Evolutionary conservation across 2,329 filamentous ascomycete species (phyloP).

Genomic region (Nothopassalora personata): DNA sequence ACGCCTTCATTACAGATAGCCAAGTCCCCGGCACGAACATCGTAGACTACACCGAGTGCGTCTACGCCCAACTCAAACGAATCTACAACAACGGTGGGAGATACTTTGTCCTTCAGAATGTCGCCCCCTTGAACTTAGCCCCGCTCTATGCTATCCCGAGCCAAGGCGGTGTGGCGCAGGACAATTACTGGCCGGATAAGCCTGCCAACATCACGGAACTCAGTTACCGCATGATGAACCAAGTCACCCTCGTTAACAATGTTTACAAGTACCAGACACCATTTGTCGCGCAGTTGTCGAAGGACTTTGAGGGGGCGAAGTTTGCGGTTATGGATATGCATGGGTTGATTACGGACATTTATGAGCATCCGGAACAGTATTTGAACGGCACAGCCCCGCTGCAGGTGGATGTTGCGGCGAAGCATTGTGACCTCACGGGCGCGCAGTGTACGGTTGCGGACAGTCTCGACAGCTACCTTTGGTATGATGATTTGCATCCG

Average conservation of each 20-base stretch:
- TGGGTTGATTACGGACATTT: constrained; percentile 59
- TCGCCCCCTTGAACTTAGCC: constrained; percentile 60
- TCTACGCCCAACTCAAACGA: constrained; percentile 57
- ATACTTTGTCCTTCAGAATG: constrained; percentile 67
- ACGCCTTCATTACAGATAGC: constrained; percentile 61
- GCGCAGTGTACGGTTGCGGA: constrained; percentile 39
- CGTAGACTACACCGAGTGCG: constrained; percentile 61
- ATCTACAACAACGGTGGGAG: constrained; percentile 63
- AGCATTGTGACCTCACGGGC: constrained; percentile 47
- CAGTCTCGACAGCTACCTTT: constrained; percentile 58
- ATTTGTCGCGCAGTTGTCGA: constrained; percentile 39
- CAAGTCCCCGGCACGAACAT: constrained; percentile 57
- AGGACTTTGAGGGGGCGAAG: constrained; percentile 50
- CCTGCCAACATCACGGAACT: constrained; percentile 46
- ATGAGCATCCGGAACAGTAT: constrained; percentile 55
- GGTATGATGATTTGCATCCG: constrained; percentile 71
- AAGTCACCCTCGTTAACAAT: constrained; percentile 47
- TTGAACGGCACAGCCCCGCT: constrained; percentile 57
- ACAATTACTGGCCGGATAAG: constrained; percentile 44
- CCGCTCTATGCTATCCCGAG: constrained; percentile 57
- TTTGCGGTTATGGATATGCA: constrained; percentile 66
- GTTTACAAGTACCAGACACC: constrained; percentile 50
- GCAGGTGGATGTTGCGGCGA: constrained; percentile 56
- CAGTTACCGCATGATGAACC: constrained; percentile 48
- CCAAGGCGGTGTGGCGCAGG: not conserved